phyloP scores from a whole-genome alignment of 179 eudicot species.

The Corrigiola litoralis region DNA sequence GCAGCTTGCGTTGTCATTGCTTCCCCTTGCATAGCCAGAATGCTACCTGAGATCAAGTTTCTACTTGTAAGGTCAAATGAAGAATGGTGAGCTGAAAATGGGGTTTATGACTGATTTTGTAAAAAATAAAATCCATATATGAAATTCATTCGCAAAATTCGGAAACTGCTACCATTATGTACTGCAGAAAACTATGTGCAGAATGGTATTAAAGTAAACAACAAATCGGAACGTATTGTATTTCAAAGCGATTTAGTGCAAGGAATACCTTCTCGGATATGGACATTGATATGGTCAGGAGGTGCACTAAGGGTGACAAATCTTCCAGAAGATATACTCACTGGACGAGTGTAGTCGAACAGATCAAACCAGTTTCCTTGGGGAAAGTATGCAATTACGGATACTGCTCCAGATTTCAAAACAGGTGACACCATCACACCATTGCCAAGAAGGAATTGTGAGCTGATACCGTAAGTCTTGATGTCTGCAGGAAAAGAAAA shows the following conservation, averaged over 20 bases:
- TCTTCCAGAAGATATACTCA: constrained; percentile 34
- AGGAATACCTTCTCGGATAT: constrained; percentile 51
- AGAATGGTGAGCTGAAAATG: too few species aligned
- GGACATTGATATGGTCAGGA: constrained; percentile 56
- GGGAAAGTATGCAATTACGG: constrained; percentile 66
- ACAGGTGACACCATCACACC: constrained; percentile 80
- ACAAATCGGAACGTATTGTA: too few species aligned
- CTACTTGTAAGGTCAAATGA: too few species aligned
- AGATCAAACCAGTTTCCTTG: constrained; percentile 76
- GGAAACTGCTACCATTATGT: too few species aligned
- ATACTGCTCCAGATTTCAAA: constrained; percentile 35
- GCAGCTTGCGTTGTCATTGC: constrained; percentile 66
- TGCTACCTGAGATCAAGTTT: too few species aligned
- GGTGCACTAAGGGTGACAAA: constrained; percentile 50
- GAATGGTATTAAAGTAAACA: too few species aligned
- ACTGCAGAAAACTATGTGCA: too few species aligned
- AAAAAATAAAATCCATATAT: too few species aligned
- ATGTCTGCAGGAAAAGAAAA: constrained; percentile 65
- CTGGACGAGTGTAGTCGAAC: constrained; percentile 45
- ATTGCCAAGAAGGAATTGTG: constrained; percentile 66
- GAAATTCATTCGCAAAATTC: too few species aligned
- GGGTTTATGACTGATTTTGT: too few species aligned
- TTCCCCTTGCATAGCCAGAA: constrained; percentile 65
- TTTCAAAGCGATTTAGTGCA: too few species aligned
- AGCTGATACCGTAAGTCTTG: constrained; percentile 45